A percentile compares a stretch with the other conserved stretches of the same genome.
These are phyloP conservation scores for Jatropha curcas DNA, from an alignment of 345 rosid genomes.

Conservation along the genomic window DNA sequence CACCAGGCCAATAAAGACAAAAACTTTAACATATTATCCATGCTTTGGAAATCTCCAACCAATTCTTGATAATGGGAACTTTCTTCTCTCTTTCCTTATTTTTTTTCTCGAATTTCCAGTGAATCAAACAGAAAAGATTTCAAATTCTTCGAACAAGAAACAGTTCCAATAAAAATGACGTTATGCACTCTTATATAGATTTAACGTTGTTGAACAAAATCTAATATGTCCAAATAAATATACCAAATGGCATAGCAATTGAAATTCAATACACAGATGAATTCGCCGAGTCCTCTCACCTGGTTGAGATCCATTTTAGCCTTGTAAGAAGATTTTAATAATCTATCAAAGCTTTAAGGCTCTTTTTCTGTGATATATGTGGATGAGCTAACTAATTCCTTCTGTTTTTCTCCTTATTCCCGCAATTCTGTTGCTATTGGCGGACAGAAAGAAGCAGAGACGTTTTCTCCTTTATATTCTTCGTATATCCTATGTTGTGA, in stretches of 20 bases:
- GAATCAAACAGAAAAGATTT: neutral
- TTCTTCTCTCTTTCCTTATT: too few species aligned
- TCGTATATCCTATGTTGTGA: neutral
- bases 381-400: neutral
- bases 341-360: neutral
- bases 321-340: neutral
- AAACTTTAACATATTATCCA: too few species aligned
- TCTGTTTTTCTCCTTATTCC: neutral
- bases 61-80: too few species aligned
- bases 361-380: neutral
- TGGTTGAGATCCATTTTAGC: conserved; percentile 43
- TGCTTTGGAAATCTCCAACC: neutral
- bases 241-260: neutral
- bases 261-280: neutral
- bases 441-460: neutral
- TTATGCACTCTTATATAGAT: neutral
- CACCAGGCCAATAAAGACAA: too few species aligned
- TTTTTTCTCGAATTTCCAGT: neutral
- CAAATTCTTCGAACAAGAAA: neutral
- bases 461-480: neutral
- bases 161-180: conserved; percentile 1
- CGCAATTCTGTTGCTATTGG: neutral
- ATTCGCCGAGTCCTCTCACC: conserved; percentile 29
- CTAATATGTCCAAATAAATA: neutral
- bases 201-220: neutral